Conservation (phyloP, 2,329 filamentous ascomycete species). For the Talaromyces piceae region DNA sequence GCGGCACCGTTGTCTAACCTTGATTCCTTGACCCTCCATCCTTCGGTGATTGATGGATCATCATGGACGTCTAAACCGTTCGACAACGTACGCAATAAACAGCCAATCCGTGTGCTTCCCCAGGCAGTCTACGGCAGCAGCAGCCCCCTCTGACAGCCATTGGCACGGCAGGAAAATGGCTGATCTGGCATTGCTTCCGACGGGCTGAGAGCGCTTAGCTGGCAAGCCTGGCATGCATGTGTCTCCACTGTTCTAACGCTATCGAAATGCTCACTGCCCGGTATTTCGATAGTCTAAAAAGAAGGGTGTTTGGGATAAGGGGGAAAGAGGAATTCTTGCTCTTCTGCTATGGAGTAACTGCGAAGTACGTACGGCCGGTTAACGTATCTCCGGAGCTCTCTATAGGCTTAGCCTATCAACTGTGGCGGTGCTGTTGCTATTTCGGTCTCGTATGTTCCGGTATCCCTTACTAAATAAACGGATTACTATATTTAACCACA, state of each 20-base stretch:
- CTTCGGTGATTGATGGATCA: no score
- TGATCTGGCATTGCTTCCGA: background rate
- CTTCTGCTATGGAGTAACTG: background rate
- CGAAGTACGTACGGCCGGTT: no score
- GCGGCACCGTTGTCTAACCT: background rate
- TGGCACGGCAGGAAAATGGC: background rate
- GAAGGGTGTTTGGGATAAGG: background rate
- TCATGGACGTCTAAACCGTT: no score
- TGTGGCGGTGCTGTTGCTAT: conserved; percentile 4
- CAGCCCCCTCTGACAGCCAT: background rate
- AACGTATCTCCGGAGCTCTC: background rate
- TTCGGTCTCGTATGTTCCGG: background rate
- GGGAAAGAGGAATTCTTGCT: background rate
- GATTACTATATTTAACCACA: background rate
- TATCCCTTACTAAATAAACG: background rate
- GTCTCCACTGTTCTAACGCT: background rate
- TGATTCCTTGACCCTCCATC: background rate
- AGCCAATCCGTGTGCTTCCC: background rate
- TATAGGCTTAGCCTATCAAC: background rate
- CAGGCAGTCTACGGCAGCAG: background rate
- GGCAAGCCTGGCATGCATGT: background rate
- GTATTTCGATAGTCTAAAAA: background rate
- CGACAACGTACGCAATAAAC: no score
- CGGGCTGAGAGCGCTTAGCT: background rate
- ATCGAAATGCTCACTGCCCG: background rate